Evolutionary conservation across 1,139 yeast genomes (phyloP).

Genomic region (Candida neerlandica): DNA sequence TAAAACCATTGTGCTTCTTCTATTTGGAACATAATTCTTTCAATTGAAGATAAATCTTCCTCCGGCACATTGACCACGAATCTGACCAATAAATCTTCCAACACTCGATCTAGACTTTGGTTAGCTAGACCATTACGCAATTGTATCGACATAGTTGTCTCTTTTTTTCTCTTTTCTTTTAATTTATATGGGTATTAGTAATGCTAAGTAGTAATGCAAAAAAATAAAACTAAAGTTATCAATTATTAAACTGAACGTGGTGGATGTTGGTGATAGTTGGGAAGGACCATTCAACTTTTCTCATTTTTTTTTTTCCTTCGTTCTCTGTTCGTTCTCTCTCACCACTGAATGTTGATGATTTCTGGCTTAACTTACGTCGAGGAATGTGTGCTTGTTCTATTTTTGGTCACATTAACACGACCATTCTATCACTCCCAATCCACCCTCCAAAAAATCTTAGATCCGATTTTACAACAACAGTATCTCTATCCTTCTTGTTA

Average conservation of each 20-base stretch:
- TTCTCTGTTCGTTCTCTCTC: neutral
- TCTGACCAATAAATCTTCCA: slow-evolving; percentile 87
- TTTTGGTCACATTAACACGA: slow-evolving; percentile 3
- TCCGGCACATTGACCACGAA: slow-evolving; percentile 90
- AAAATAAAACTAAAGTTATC: too few relatives aligned
- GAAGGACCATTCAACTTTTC: neutral
- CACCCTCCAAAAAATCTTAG: too few relatives aligned
- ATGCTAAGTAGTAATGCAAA: neutral
- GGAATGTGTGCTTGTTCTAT: neutral
- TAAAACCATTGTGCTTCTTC: slow-evolving; percentile 99
- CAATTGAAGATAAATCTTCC: slow-evolving; percentile 84
- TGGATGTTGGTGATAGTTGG: neutral
- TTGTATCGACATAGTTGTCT: slow-evolving; percentile 50
- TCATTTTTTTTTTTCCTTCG: neutral
- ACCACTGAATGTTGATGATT: neutral
- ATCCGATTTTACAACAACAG: too few relatives aligned
- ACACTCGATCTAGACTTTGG: slow-evolving; percentile 69
- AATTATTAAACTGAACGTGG: neutral
- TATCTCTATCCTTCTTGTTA: too few relatives aligned
- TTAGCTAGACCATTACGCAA: slow-evolving; percentile 57
- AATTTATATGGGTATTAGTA: neutral
- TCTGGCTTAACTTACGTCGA: too few relatives aligned
- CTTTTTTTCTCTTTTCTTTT: neutral
- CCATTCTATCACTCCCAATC: neutral
- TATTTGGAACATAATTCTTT: slow-evolving; percentile 87